These are phyloP conservation scores for Debaryomyces maramus DNA, from an alignment of 805 yeast genomes.

Conservation along the genomic window DNA sequence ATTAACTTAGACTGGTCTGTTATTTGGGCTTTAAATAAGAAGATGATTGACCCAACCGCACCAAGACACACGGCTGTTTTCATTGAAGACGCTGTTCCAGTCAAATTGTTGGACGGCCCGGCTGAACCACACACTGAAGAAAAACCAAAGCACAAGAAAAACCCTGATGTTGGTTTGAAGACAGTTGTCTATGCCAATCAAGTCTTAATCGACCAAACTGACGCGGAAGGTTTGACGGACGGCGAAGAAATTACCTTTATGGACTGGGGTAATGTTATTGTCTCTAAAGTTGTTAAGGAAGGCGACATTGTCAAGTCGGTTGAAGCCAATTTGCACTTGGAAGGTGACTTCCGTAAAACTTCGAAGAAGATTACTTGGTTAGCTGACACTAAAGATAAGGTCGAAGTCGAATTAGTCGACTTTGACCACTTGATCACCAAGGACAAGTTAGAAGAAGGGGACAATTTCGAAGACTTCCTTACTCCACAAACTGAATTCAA, in stretches of 20 bases:
- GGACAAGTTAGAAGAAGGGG: conserved; percentile 93
- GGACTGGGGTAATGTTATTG: conserved; percentile 98
- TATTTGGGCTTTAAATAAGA: conserved; percentile 97
- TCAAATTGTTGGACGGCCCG: conserved; percentile 69
- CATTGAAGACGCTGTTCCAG: conserved; percentile 61
- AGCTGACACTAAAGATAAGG: conserved; percentile 74
- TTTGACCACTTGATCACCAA: conserved; percentile 94
- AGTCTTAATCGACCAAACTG: conserved; percentile 81
- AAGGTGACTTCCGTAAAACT: conserved; percentile 96
- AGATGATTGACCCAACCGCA: conserved; percentile 94
- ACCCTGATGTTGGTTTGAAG: conserved; percentile 85
- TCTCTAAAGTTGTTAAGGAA: conserved; percentile 66
- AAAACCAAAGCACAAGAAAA: conserved; percentile 93
- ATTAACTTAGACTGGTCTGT: conserved; percentile 96
- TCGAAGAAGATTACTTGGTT: conserved; percentile 94
- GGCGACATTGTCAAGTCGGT: conserved; percentile 59
- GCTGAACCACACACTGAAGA: conserved; percentile 59
- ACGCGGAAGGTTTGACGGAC: conserved; percentile 63
- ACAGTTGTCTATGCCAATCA: conserved; percentile 65
- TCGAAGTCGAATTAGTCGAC: conserved; percentile 77
- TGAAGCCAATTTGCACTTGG: conserved; percentile 80
- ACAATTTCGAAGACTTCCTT: conserved; percentile 86
- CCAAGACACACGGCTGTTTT: conserved; percentile 91
- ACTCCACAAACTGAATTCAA: conserved; percentile 87
- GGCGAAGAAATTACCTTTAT: conserved; percentile 95